Percentiles rank a stretch among this genome's conserved stretches.
Evolutionary conservation across 768 basidiomycete genomes (phyloP).

Genomic region (Coprinopsis cinerea): DNA sequence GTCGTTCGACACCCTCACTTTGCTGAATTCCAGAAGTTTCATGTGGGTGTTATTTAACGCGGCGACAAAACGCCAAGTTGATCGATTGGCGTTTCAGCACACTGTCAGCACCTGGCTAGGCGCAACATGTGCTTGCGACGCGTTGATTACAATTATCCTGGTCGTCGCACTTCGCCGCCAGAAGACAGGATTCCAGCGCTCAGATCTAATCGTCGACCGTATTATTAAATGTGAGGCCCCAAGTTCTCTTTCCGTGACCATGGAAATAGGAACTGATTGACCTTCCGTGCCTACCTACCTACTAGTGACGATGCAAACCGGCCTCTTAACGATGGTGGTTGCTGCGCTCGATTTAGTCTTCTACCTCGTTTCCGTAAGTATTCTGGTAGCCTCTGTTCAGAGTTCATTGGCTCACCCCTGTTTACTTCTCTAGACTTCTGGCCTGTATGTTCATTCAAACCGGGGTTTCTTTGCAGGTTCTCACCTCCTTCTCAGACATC

Average conservation of each 20-base stretch:
- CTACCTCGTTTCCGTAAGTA: background rate
- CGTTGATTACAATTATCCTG: background rate
- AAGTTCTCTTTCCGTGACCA: background rate
- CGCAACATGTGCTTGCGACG: background rate
- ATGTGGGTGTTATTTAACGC: background rate
- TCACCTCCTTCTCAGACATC: background rate
- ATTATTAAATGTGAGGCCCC: background rate
- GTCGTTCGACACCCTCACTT: background rate
- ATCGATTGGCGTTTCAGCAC: background rate
- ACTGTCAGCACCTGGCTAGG: background rate
- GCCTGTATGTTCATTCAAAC: background rate
- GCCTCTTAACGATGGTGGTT: conserved; percentile 1
- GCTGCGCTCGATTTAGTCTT: background rate
- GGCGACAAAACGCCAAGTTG: background rate
- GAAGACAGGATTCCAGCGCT: background rate
- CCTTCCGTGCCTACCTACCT: background rate
- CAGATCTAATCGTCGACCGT: conserved; percentile 4
- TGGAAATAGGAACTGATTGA: background rate
- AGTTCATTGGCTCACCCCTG: background rate
- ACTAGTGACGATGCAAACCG: conserved; percentile 2
- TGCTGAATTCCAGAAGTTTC: background rate
- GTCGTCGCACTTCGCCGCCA: background rate
- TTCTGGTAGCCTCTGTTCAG: background rate
- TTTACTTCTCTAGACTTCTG: background rate
- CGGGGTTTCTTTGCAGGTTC: background rate